Base-by-base conservation (phyloP, 2,329 filamentous ascomycete species). In the Volutella citrinella region DNA sequence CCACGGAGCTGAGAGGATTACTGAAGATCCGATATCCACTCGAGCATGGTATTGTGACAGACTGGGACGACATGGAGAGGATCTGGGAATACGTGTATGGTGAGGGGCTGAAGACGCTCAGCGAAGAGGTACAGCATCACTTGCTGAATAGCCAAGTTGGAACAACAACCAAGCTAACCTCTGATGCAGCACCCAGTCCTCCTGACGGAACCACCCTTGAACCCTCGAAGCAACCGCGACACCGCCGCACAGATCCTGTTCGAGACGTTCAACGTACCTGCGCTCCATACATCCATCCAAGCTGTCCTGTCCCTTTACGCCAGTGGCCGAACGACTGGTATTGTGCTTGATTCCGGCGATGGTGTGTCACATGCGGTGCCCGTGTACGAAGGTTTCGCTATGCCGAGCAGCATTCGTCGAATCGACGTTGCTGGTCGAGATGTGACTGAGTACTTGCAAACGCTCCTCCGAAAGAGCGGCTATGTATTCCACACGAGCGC, bases 11-110 rank as follows among this genome's bases (percentile, higher is more conserved):
- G 55, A 81, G 91, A 56, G 93, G 93, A 4, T 70, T 98, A 42
- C 75, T 98, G 52, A 98, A 97, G 76, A 96, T 98, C 54, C 78
- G 82, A 48, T 97, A 97, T 61, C 93, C 93, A 27, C 70, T 98
- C 35, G 93, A 97, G 68, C 93, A 98, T 62, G 93, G 93, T 52
- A 94, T 98, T 55, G 93, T 98, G 45, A 98, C 93, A 51, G 89
- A 98, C 65, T 98, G 93, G 93, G 93, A 97, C 60, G 93, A 98
- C 59, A 98, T 98, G 93, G 93, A 98, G 72, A 82, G 88, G 69
- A 98, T 98, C 66, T 98, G 93, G 93, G 87, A 94, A 55, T 93
- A 95, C 58, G 89, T 98, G 33, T 98, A 97, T 62, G 87, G 87
- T 38, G 91, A 96, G 57, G 93, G 94, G 46, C 65, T 98, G 54